Evolutionary conservation across 169 alveolate genomes (phyloP).

Genomic region (Babesia gibsoni): DNA sequence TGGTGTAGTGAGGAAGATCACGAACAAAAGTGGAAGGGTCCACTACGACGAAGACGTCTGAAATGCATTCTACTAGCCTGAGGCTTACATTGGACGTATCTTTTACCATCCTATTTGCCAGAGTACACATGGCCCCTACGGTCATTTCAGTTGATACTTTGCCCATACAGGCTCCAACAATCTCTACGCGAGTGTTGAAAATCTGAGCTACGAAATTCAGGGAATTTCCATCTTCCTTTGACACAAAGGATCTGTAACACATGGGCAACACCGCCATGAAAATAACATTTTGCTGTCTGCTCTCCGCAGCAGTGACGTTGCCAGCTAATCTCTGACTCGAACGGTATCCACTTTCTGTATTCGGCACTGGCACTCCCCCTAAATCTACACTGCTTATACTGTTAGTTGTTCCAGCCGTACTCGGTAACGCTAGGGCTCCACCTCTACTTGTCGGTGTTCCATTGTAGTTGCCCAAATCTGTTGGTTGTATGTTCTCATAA

Average conservation of each 20-base stretch:
- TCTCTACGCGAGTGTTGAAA: conserved; percentile 49
- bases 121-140: conserved; percentile 39
- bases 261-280: conserved; percentile 45
- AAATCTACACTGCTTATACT: background rate
- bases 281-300: conserved; percentile 15
- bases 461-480: background rate
- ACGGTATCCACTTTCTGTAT: too few relatives aligned
- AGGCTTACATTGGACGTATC: background rate
- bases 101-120: background rate
- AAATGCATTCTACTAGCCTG: conserved; percentile 26
- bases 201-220: conserved; percentile 44
- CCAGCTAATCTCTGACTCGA: too few relatives aligned
- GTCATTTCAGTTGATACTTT: conserved; percentile 26
- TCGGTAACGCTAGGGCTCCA: conserved; percentile 2
- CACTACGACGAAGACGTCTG: conserved; percentile 14
- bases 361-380: background rate
- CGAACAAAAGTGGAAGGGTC: conserved; percentile 20
- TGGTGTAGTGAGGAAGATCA: conserved; percentile 52
- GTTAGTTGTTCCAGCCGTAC: background rate
- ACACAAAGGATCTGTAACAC: conserved; percentile 21
- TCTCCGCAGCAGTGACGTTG: too few relatives aligned
- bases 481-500: background rate
- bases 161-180: conserved; percentile 44
- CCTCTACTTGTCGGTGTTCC: background rate
- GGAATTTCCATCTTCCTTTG: conserved; percentile 1